phyloP scores from a whole-genome alignment of 2,329 filamentous ascomycete genomes.

The Hypoxylon sp. region DNA sequence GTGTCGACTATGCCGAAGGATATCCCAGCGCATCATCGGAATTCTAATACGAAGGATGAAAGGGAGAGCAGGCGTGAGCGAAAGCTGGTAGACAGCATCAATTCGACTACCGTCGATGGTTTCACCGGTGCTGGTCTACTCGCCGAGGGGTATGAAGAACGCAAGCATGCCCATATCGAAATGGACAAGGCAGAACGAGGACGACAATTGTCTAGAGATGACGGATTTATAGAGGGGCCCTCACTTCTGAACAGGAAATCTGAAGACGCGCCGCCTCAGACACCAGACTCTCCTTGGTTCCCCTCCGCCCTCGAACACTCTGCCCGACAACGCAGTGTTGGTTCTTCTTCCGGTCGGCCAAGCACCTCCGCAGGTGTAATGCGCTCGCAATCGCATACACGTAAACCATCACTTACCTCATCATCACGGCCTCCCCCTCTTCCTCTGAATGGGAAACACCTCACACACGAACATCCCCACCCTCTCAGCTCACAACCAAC shows the following conservation, averaged over 20 bases:
- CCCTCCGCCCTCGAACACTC: slow-evolving; percentile 57
- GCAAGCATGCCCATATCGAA: slow-evolving; percentile 58
- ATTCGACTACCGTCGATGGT: slow-evolving; percentile 56
- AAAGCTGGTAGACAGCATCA: slow-evolving; percentile 52
- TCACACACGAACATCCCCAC: slow-evolving; percentile 42
- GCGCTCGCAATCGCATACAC: slow-evolving; percentile 31
- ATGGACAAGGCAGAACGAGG: slow-evolving; percentile 50
- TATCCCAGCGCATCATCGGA: slow-evolving; percentile 50
- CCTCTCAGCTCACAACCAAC: slow-evolving; percentile 45
- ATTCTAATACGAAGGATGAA: slow-evolving; percentile 39
- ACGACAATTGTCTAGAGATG: slow-evolving; percentile 50
- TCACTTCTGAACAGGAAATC: slow-evolving; percentile 67
- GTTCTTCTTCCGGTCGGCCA: slow-evolving; percentile 39
- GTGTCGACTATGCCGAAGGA: slow-evolving; percentile 49
- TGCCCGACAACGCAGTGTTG: slow-evolving; percentile 46
- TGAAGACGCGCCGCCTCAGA: slow-evolving; percentile 49
- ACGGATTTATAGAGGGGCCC: slow-evolving; percentile 70
- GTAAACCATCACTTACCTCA: slow-evolving; percentile 43
- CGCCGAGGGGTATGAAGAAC: slow-evolving; percentile 64
- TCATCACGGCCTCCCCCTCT: slow-evolving; percentile 43
- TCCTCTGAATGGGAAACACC: slow-evolving; percentile 26
- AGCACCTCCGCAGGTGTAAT: slow-evolving; percentile 45
- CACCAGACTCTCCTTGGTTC: slow-evolving; percentile 56
- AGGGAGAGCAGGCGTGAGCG: slow-evolving; percentile 42
- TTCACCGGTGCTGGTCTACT: slow-evolving; percentile 69